Evolutionary conservation across 306 rosid genomes (phyloP), one percentile per base, ranked within the genome.

Genomic region (Lupinus albus): DNA sequence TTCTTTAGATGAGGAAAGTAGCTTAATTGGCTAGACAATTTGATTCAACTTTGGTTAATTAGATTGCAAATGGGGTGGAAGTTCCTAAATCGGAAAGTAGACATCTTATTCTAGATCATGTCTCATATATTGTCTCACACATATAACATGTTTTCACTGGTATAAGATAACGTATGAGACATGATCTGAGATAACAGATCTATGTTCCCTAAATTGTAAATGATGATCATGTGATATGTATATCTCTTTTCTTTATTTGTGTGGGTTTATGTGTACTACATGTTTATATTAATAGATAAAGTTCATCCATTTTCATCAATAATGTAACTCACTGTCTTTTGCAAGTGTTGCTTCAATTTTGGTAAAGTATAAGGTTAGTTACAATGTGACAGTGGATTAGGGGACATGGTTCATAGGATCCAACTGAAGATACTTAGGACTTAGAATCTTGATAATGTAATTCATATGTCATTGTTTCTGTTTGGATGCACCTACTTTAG

Each of bases 1-100:
- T 1, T 45, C 81, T 5, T 4, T 11, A 8, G 88, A 83, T 4
- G 82, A 74, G 11, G 83, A 79, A 58, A 14, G 61, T 51, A 67
- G 41, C 36, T 67, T 71, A 4, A 64, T 70, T 25, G 65, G 79
- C 9, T 86, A 72, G 36, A 38, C n/a, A 30, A 8, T 11, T 61
- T 20, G 8, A 1, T 6, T 17, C 11, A 1, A 39, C 3, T 10
- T 8, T 71, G 16, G 45, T 39, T 10, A 9, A 39, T 8, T 11
- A 39, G 12, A 39, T 2, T 39, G 9, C 45, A 9, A 39, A 39
- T 38, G 44, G 44, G 44, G n/a, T 39, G 45, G 11, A 8, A 10
- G 12, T 11, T 39, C 45, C 4, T 39, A 39, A 1, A 9, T 2
- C n/a, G n/a, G n/a, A n/a, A n/a, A n/a, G n/a, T n/a, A n/a, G n/a